Evolutionary conservation across 1,139 yeast genomes (phyloP), one percentile per base, ranked within the genome.

Genomic region (Hyphopichia pseudoburtonii): DNA sequence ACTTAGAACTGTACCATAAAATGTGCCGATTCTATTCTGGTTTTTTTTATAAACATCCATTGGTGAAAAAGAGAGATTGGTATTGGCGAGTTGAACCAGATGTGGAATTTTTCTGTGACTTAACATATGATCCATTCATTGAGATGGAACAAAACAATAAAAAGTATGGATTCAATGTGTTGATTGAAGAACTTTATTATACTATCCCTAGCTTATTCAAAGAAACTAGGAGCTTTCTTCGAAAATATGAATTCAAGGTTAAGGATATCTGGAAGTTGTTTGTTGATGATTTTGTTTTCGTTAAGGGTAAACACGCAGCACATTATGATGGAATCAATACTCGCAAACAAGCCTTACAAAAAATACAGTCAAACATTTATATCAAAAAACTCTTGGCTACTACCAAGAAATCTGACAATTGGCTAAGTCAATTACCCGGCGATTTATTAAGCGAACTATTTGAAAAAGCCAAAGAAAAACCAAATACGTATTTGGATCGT

Each of bases 71-170:
- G 39, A 73, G 79, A 43, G 88, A 87, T 43, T 89, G 95, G 94
- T 89, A 88, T 63, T 89, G 97, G 96, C 71, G 97, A 37, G 88
- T 90, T 8, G 97, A 90, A 58, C 97, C 97, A 2, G 83, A 85
- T 46, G 92, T 90, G 31, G 83, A 86, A 45, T 89, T 86, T 57
- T 88, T 73, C 54, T 90, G 97, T 62, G 97, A 89, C 57, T 64
- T 88, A 35, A 85, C 96, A 0, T 88, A 89, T 61, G 97, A 90
- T 60, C 96, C 96, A 15, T 90, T 90, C 55, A 51, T 74, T 18
- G 89, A 84, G 51, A 87, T 90, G 97, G 78, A 77, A 37, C 70
- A 67, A 38, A 54, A 60, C 39, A 76, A 78, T 32, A 89, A 89
- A 59, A 79, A 76, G 47, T 89, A 89, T 52, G 97, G 96, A 0